These are phyloP conservation scores for Passiflora organensis DNA, from an alignment of 345 rosid species.

Conservation along the genomic window DNA sequence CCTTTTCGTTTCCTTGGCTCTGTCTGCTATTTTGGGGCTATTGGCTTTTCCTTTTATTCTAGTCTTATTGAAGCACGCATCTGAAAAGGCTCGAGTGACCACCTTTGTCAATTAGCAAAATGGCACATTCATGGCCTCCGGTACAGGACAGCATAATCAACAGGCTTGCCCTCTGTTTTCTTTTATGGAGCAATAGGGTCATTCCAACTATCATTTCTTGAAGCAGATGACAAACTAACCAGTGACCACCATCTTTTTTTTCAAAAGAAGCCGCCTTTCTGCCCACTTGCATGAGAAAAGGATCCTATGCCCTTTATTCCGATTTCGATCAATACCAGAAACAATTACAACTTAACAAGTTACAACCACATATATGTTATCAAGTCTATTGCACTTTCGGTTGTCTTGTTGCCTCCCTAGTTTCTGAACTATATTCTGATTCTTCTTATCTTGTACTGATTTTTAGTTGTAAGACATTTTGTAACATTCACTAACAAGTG, in stretches of 20 bases:
- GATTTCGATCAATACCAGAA: constrained; percentile 18
- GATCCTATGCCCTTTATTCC: constrained; percentile 30
- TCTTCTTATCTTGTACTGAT: constrained; percentile 6
- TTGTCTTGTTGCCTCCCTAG: constrained; percentile 14
- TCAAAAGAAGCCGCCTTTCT: constrained; percentile 18
- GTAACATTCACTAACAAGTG: neutral
- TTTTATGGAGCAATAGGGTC: constrained; percentile 6
- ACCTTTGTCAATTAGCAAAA: constrained; percentile 9
- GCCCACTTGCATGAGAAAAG: constrained; percentile 37
- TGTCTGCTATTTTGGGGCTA: too few relatives aligned
- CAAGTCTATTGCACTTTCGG: constrained; percentile 30
- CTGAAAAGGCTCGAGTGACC: neutral
- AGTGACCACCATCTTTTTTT: constrained; percentile 22
- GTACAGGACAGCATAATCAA: constrained; percentile 3
- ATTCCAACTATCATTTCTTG: constrained; percentile 14
- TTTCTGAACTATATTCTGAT: constrained; percentile 16
- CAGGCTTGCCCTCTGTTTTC: neutral
- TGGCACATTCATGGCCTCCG: constrained; percentile 14
- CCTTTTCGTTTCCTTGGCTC: too few relatives aligned
- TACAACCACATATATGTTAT: constrained; percentile 14
- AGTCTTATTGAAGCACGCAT: too few relatives aligned
- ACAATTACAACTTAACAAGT: constrained; percentile 1
- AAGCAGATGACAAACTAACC: constrained; percentile 30
- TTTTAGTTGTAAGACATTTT: neutral
- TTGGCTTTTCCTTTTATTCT: too few relatives aligned